These are phyloP conservation scores for Eutrema salsugineum DNA, from an alignment of 441 rosid genomes.

Conservation along the genomic window DNA sequence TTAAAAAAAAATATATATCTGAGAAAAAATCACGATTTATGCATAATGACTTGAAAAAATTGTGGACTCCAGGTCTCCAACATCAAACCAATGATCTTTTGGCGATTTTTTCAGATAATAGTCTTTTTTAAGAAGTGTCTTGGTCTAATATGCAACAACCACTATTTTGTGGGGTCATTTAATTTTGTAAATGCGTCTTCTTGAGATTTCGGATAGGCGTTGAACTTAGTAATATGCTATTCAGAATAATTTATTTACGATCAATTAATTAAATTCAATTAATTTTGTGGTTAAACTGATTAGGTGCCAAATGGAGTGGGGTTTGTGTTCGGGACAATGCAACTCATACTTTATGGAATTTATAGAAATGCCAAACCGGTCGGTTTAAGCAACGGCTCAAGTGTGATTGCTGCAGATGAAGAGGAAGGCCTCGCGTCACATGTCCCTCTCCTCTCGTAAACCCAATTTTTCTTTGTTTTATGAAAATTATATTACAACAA, in stretches of 20 bases:
- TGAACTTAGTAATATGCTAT: background rate
- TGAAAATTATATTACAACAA: background rate
- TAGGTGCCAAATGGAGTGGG: slow-evolving; percentile 83
- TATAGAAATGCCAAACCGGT: slow-evolving; percentile 49
- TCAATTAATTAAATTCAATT: background rate
- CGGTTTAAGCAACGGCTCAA: background rate
- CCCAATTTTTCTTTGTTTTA: background rate
- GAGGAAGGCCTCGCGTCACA: slow-evolving; percentile 24
- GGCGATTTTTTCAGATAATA: background rate
- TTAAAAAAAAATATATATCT: background rate
- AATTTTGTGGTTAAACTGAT: background rate
- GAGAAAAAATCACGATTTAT: background rate
- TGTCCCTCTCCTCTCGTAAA: slow-evolving; percentile 30
- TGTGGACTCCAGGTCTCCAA: slow-evolving; percentile 23
- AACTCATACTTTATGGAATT: slow-evolving; percentile 57
- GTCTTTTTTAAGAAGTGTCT: background rate
- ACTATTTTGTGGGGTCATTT: slow-evolving; percentile 2
- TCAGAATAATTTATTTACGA: background rate
- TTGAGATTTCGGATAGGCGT: background rate
- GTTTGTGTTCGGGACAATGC: slow-evolving; percentile 61
- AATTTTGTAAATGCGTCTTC: background rate
- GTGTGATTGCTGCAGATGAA: slow-evolving; percentile 17
- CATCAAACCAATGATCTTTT: background rate
- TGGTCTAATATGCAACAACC: background rate
- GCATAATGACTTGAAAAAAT: background rate